Base-by-base conservation (phyloP, 23 red algal species). In the Gracilaria gracilis region DNA sequence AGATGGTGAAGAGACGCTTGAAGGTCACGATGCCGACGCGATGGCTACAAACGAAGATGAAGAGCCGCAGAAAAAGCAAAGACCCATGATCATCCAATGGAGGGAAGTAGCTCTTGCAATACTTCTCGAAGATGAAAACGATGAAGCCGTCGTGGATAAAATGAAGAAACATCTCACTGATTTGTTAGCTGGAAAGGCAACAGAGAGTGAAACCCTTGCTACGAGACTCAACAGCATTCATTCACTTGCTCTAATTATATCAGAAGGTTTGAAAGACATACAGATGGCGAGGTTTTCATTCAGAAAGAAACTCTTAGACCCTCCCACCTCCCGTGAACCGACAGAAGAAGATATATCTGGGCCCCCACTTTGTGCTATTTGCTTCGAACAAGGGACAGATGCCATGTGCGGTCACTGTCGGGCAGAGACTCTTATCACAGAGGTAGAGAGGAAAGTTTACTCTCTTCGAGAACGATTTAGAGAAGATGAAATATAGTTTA, bases 401-500 rank as follows among this genome's bases (percentile, higher is more conserved):
- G 25, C 86, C 7, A 70, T 31, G 19, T 89, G 86, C 35, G 24
- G 46, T 25, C 86, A 89, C 36, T 89, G 86, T 79, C 70, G 86
- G 16, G 35, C 86, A 9, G 74, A 80, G 19, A 42, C 6, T 61
- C 54, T 79, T 25, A 62, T 89, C n/a, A 59, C 49, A n/a, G 40
- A 78, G 23, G 70, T 79, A 9, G 86, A 89, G 75, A 61, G 53
- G 53, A 65, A 78, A 25, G 67, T 89, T 13, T 89, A 89, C 39
- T 50, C 62, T 47, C 46, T 85, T 11, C 38, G 58, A 3, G 76
- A 81, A 36, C 42, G 47, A 59, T 36, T 54, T 48, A 20, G 24
- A 40, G 67, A 73, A 23, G 35, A 73, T 4, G 67, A 73, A 44
- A 39, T 73, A 9, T 15, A 44, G 15, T 29, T n/a, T 5, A 44